These are phyloP conservation scores for Porphyra umbilicalis DNA, from an alignment of 31 red algal species.

Conservation along the genomic window DNA sequence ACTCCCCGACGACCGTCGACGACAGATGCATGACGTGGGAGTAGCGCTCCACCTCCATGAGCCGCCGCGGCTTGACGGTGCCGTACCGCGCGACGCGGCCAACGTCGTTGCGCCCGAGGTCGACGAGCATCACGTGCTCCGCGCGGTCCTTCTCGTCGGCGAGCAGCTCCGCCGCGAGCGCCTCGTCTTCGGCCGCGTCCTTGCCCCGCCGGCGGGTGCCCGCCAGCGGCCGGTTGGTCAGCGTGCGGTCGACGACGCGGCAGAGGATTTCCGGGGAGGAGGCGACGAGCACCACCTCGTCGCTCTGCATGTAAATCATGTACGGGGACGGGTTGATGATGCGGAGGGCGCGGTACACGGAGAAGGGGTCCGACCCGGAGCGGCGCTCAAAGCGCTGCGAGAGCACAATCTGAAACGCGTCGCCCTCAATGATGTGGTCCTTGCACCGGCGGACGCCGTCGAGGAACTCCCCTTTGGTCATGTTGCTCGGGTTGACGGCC, in stretches of 20 bases:
- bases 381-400: conserved; percentile 92
- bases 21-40: conserved; percentile 98
- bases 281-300: conserved; percentile 69
- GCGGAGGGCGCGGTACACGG: conserved; percentile 79
- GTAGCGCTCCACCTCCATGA: conserved; percentile 92
- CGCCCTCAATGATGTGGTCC: conserved; percentile 78
- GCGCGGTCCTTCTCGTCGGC: conserved; percentile 81
- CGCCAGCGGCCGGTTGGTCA: conserved; percentile 94
- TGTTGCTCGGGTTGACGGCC: conserved; percentile 48
- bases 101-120: conserved; percentile 97
- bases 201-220: conserved; percentile 83
- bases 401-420: conserved; percentile 95
- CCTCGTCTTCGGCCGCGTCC: conserved; percentile 78
- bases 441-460: conserved; percentile 49
- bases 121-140: conserved; percentile 99
- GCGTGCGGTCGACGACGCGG: conserved; percentile 38
- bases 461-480: conserved; percentile 85
- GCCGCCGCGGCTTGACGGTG: conserved; percentile 52
- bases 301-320: conserved; percentile 91
- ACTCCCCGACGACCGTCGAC: conserved; percentile 72
- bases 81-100: conserved; percentile 84
- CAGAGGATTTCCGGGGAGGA: conserved; percentile 94
- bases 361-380: conserved; percentile 65
- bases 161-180: conserved; percentile 76
- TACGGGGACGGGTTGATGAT: conserved; percentile 98